Conservation (phyloP, 2,329 filamentous ascomycete species). For the Monosporascus sp. region DNA sequence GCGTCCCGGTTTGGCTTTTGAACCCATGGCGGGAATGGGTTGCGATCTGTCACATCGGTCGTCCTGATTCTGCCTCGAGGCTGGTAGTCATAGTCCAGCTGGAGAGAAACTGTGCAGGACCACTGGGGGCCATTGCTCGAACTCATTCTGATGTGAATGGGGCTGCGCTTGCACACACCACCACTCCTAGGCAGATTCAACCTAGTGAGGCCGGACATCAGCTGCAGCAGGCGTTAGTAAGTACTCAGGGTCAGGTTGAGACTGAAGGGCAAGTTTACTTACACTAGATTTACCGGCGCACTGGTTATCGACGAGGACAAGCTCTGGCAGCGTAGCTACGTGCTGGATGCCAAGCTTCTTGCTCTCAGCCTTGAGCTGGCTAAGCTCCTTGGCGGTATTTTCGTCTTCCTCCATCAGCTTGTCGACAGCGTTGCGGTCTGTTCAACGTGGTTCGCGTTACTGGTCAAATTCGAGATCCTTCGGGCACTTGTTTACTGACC, state of each 20-base stretch:
- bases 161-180: slow-evolving; percentile 67
- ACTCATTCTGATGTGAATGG: slow-evolving; percentile 71
- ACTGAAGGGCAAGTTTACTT: slow-evolving; percentile 22
- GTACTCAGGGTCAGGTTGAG: background rate
- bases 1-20: slow-evolving; percentile 39
- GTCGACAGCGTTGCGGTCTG: too few species aligned
- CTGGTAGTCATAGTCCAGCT: slow-evolving; percentile 58
- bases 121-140: slow-evolving; percentile 52
- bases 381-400: too few species aligned
- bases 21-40: slow-evolving; percentile 64
- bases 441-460: too few species aligned
- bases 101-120: slow-evolving; percentile 64
- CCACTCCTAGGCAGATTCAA: slow-evolving; percentile 54
- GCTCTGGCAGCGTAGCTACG: slow-evolving; percentile 66
- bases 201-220: slow-evolving; percentile 44
- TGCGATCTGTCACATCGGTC: slow-evolving; percentile 41
- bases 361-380: too few species aligned
- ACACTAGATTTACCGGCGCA: slow-evolving; percentile 71
- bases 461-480: too few species aligned
- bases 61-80: slow-evolving; percentile 37
- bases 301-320: slow-evolving; percentile 82
- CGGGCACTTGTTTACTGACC: too few species aligned
- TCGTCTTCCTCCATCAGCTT: too few species aligned
- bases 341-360: slow-evolving; percentile 70
- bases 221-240: background rate